phyloP scores from a whole-genome alignment of 2,329 filamentous ascomycete species.

The Botrytis byssoidea region DNA sequence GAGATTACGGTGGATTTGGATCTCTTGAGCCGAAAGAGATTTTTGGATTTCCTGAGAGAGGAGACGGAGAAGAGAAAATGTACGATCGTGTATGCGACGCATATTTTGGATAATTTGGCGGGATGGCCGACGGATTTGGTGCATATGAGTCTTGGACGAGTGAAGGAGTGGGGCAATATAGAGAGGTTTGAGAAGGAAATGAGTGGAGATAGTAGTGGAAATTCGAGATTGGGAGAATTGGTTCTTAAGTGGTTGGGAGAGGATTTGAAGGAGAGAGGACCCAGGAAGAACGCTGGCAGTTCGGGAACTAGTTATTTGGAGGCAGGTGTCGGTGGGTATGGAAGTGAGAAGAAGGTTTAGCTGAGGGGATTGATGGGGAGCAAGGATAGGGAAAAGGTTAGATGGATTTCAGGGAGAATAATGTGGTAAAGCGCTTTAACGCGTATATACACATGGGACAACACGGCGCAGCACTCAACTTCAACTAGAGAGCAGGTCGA shows the following conservation, averaged over 20 bases:
- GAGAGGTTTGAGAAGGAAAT: conserved; percentile 56
- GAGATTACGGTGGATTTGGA: conserved; percentile 98
- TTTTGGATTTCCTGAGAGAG: conserved; percentile 78
- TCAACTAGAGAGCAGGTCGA: neutral
- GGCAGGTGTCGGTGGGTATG: conserved; percentile 64
- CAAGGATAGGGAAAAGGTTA: neutral
- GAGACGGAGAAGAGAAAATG: conserved; percentile 82
- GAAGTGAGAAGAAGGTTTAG: conserved; percentile 49
- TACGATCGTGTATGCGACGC: conserved; percentile 95
- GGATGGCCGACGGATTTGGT: conserved; percentile 94
- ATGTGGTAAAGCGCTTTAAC: neutral
- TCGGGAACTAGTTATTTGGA: conserved; percentile 51
- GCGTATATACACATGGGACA: neutral
- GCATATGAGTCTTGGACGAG: conserved; percentile 86
- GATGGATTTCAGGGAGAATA: neutral
- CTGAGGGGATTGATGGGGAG: neutral
- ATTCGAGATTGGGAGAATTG: conserved; percentile 81
- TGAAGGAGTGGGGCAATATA: conserved; percentile 82
- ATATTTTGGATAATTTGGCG: conserved; percentile 93
- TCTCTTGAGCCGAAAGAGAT: conserved; percentile 78
- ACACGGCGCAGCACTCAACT: conserved; percentile 22
- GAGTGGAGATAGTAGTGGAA: conserved; percentile 63
- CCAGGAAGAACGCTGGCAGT: conserved; percentile 51
- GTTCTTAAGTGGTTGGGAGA: conserved; percentile 84
- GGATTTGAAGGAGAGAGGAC: conserved; percentile 76